Evolutionary conservation across 2,329 filamentous ascomycete species (phyloP).

Genomic region (Alternaria viburni): DNA sequence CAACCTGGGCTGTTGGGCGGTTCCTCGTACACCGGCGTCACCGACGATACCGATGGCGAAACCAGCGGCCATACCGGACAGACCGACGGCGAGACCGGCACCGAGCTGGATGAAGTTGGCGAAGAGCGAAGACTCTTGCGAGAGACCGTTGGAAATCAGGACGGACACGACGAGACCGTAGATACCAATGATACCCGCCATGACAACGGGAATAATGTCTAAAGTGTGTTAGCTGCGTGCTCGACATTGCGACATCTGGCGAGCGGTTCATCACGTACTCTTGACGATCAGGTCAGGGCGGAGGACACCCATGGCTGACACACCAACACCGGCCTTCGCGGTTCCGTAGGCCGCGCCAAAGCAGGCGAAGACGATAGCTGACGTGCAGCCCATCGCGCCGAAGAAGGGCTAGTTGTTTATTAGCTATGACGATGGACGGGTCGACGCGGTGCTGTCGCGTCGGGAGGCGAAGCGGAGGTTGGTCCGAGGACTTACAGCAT

Average conservation of each 20-base stretch:
- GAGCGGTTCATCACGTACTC: slow-evolving; percentile 68
- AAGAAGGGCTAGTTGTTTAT: slow-evolving; percentile 75
- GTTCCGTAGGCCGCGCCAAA: slow-evolving; percentile 98
- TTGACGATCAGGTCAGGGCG: slow-evolving; percentile 98
- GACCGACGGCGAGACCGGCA: slow-evolving; percentile 65
- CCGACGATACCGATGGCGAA: slow-evolving; percentile 71
- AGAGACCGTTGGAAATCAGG: slow-evolving; percentile 61
- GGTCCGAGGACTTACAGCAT: slow-evolving; percentile 80
- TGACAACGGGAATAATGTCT: slow-evolving; percentile 99
- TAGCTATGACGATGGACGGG: slow-evolving; percentile 25
- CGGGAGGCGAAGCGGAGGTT: slow-evolving; percentile 29
- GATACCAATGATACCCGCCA: slow-evolving; percentile 99
- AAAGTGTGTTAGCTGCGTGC: slow-evolving; percentile 19
- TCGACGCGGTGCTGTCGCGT: slow-evolving; percentile 24
- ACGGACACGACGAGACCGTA: slow-evolving; percentile 66
- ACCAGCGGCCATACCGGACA: slow-evolving; percentile 90
- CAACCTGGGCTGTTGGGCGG: slow-evolving; percentile 80
- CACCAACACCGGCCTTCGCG: slow-evolving; percentile 98
- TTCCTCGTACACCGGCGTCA: slow-evolving; percentile 87
- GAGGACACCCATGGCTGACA: slow-evolving; percentile 97
- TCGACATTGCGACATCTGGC: background rate
- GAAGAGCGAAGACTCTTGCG: slow-evolving; percentile 56
- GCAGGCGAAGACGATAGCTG: slow-evolving; percentile 94
- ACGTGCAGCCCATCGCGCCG: slow-evolving; percentile 95
- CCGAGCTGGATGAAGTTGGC: slow-evolving; percentile 61